Percentiles rank a stretch among this genome's conserved stretches.
These are phyloP conservation scores for Pythium insidiosum DNA, from an alignment of 352 stramenopile species.

Conservation along the genomic window DNA sequence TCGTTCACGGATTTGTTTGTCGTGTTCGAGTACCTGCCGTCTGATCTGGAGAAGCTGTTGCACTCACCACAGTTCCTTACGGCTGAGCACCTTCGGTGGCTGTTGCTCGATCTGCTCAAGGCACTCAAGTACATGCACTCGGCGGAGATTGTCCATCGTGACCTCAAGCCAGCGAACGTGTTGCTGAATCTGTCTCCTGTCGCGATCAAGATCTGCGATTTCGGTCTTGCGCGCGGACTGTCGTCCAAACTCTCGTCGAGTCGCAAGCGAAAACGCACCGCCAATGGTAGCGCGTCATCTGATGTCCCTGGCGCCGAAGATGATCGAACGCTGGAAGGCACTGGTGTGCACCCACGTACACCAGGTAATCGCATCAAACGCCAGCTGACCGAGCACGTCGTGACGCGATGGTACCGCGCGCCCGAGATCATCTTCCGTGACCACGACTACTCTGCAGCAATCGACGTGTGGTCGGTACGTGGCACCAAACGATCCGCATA, in stretches of 20 bases:
- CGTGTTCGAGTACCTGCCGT: conserved; percentile 82
- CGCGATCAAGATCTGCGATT: conserved; percentile 85
- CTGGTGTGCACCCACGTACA: conserved; percentile 64
- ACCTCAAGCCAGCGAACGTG: conserved; percentile 86
- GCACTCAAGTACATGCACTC: conserved; percentile 89
- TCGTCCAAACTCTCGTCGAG: conserved; percentile 45
- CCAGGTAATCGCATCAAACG: conserved; percentile 77
- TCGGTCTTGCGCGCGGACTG: conserved; percentile 65
- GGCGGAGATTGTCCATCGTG: conserved; percentile 83
- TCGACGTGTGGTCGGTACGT: conserved; percentile 86
- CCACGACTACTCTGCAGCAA: conserved; percentile 82
- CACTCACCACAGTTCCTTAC: conserved; percentile 83
- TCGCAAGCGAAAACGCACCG: conserved; percentile 51
- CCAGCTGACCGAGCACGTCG: conserved; percentile 92
- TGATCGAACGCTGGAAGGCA: conserved; percentile 48
- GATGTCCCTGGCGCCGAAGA: conserved; percentile 44
- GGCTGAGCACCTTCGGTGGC: conserved; percentile 74
- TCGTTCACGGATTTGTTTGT: conserved; percentile 80
- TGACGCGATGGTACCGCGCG: too few species aligned
- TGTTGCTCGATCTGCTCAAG: conserved; percentile 81
- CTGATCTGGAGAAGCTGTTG: conserved; percentile 77
- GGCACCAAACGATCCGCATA: neutral
- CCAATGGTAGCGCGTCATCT: too few species aligned
- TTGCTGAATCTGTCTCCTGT: conserved; percentile 81
- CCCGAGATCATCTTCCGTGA: conserved; percentile 93